phyloP scores from a whole-genome alignment of 345 rosid species.

The Syzygium oleosum region DNA sequence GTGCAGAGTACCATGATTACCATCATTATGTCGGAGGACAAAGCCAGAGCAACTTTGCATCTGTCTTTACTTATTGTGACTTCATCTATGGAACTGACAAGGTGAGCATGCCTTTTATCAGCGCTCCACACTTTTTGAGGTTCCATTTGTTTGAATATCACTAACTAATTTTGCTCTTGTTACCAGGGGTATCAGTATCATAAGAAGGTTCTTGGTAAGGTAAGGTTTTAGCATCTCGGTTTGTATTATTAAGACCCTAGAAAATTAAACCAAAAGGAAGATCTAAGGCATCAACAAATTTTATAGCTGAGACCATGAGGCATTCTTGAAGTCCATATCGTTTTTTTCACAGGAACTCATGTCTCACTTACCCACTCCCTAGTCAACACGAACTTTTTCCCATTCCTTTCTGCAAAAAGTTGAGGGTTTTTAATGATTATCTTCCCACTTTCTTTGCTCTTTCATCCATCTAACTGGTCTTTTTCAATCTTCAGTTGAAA shows the following conservation, averaged over 20 bases:
- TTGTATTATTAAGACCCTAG: background rate
- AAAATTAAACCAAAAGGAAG: background rate
- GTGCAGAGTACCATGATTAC: conserved; percentile 95
- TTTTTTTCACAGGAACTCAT: background rate
- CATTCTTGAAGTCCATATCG: background rate
- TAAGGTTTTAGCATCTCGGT: conserved; percentile 7
- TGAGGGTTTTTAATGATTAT: background rate
- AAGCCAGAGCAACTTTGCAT: conserved; percentile 98
- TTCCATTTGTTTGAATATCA: background rate
- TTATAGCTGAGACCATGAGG: background rate
- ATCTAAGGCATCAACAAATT: background rate
- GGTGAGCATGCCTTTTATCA: conserved; percentile 23
- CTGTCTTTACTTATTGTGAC: conserved; percentile 96
- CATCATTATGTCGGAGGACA: conserved; percentile 99
- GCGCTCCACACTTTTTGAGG: background rate
- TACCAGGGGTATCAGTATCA: conserved; percentile 78
- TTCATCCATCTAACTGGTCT: background rate
- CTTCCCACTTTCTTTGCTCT: background rate
- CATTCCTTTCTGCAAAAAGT: background rate
- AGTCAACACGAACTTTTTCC: background rate
- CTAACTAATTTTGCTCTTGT: background rate
- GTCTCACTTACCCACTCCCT: background rate
- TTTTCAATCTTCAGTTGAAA: conserved; percentile 30
- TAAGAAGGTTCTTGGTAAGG: conserved; percentile 68
- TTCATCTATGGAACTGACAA: conserved; percentile 89